Base-by-base conservation (phyloP, 1,284 basidiomycete genomes). In the Cryptococcus hybrid region DNA sequence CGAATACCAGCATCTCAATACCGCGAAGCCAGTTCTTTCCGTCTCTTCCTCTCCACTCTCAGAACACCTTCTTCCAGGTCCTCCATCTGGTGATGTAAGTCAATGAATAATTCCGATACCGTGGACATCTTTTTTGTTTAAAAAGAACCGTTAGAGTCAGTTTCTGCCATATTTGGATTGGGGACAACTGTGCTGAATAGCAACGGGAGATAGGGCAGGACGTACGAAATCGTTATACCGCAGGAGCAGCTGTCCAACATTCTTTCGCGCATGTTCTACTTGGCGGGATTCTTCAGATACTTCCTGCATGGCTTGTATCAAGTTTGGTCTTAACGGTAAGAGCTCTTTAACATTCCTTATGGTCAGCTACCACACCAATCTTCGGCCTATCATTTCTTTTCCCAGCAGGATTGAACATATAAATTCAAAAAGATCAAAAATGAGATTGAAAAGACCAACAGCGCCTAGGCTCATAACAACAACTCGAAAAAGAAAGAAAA, bases 221-320 rank as follows among this genome's bases (percentile, higher is more conserved):
- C 72, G 58, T 47, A 74, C 74, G 55, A 69, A 74, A 4, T 71
- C 68, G 47, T 61, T 68, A 52, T 76, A 75, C 47, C 68, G 61
- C 46, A 39, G 51, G 8, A 75, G 52, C 2, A 76, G 61, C 12
- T 39, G 52, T 1, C 57, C 58, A 2, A 72, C 68, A 18, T 69
- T 66, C 7, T 55, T 46, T 37, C 69, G 53, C 12, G 56, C 58
- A 38, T 55, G 37, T 9, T 55, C 63, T 3, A 76, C 34, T 30
- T 60, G 59, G 38, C 42, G 49, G 5, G 47, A 30, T 13, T 61
- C 60, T 11, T 35, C 50, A 11, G 58, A 46, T 6, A 61, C 42
- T 15, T 47, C 47, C 39, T 59, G 52, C 2, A 58, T 45, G 3
- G 61, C 64, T 2, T 52, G 44, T 2, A 51, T 48, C 11, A 76